Evolutionary conservation across 2,329 filamentous ascomycete genomes (phyloP), one percentile per base, ranked within the genome.

Genomic region (Coniochaeta prunicola): DNA sequence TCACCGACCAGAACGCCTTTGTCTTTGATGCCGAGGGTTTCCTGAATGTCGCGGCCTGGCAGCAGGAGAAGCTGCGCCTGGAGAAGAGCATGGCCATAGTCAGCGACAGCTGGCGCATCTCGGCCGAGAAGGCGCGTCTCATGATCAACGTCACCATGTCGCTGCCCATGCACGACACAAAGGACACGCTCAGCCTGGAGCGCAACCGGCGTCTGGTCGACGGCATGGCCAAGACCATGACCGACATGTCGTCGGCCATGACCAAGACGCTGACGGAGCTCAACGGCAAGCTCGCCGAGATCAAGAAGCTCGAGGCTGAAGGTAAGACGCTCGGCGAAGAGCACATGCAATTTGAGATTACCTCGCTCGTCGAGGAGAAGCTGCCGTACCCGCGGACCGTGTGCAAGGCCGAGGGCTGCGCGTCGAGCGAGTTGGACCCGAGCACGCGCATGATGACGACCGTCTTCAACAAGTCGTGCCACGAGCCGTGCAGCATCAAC

Each of bases 1-100:
- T 76, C 2, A 63, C 62, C 15, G 61, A 63, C 17, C 38, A 68
- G 4, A 71, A 68, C 2, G 68, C 66, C 0, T 78, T 73, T 59
- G 77, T 73, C 61, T 77, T 77, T 50, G 75, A 78, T 59, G 76
- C 74, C 1, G 74, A 77, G 63, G 73, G 72, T 40, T 77, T 77
- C 60, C 73, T n/a, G n/a, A n/a, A n/a, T n/a, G n/a, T n/a, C n/a
- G 74, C 5, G 77, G 68, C 55, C 66, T 77, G 0, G 74, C 74
- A 1, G 73, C 74, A n/a, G n/a, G n/a, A n/a, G n/a, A n/a, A n/a
- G n/a, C n/a, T n/a, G n/a, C n/a, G n/a, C 1, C 60, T 60, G 34
- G 73, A 74, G 59, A 63, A 71, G 8, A 68, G 62, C 5, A 45
- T 70, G n/a, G 57, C 61, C 7, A 68, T 76, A 64, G 62, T 59